Conservation (phyloP, 345 rosid genomes). For the Cardamine resedifolia region DNA sequence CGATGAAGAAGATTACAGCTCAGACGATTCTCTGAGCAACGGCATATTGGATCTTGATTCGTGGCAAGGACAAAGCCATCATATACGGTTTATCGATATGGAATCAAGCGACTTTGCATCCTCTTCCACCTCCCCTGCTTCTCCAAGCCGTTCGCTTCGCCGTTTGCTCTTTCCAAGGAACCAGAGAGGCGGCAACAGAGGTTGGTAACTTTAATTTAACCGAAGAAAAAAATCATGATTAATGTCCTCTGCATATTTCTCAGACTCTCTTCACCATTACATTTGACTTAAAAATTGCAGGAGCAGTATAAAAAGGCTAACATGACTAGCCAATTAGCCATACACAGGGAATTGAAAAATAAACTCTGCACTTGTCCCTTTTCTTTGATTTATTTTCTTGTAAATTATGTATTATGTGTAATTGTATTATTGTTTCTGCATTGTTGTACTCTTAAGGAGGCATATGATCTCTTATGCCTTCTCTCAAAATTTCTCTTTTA, state of each 20-base stretch:
- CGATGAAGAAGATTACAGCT: conserved; percentile 47
- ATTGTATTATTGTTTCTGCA: conserved; percentile 33
- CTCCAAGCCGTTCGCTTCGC: conserved; percentile 36
- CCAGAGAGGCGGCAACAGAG: conserved; percentile 47
- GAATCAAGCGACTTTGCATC: conserved; percentile 45
- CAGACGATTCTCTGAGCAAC: conserved; percentile 56
- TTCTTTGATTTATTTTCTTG: conserved; percentile 23
- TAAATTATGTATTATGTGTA: conserved; percentile 37
- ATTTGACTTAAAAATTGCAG: conserved; percentile 33
- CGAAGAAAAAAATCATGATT: conserved; percentile 10
- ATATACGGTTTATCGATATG: conserved; percentile 45
- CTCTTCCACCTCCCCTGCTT: conserved; percentile 41
- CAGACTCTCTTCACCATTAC: conserved; percentile 1
- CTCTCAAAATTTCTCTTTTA: not conserved
- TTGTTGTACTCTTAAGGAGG: conserved; percentile 29
- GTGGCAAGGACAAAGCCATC: conserved; percentile 38
- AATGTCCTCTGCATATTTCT: not conserved
- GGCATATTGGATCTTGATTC: conserved; percentile 45
- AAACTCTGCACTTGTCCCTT: not conserved
- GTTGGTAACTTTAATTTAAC: conserved; percentile 33
- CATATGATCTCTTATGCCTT: conserved; percentile 18
- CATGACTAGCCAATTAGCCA: conserved; percentile 32
- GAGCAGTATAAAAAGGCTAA: conserved; percentile 25
- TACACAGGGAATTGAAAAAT: conserved; percentile 28
- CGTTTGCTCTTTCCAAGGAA: conserved; percentile 51